Base-by-base conservation (phyloP, 805 yeast species). In the Wickerhamiella kurtzmanii region DNA sequence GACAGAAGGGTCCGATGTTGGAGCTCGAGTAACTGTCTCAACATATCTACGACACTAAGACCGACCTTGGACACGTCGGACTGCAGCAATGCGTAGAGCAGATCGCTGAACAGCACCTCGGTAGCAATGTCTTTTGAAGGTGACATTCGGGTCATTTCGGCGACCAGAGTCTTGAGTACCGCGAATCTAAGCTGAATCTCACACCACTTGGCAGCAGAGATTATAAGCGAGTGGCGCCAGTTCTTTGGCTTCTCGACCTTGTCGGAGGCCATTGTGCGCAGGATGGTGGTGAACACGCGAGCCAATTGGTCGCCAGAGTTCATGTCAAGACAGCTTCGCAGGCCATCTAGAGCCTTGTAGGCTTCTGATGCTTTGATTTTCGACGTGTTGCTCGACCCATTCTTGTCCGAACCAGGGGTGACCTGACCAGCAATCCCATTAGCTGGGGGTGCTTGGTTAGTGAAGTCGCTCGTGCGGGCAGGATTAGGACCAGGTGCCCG, bases 61-160 rank as follows among this genome's bases (percentile, higher is more conserved):
- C 96, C 96, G 51, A 87, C 80, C 72, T 89, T 76, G 60, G 82
- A 85, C 38, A 85, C 85, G 37, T 79, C 79, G 0, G 52, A 44
- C 19, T 41, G 16, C 8, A 54, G 48, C 44, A 52, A 45, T 2
- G 46, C 45, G 11, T 44, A 32, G 21, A 53, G 57, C 35, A 50
- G 48, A 18, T 55, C 48, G 8, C 50, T 22, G 44, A 50, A 48
- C n/a, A 32, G 17, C 11, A 32, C 22, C 50, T 44, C 38, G 19
- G 35, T 37, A 13, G 53, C 50, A 50, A 22, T 58, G 43, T 36
- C 50, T 25, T 25, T 25, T 43, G 32, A 44, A 13, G 45, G 17
- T 2, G 46, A 45, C 22, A 62, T 52, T 48, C 65, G 48, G 22
- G 38, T 13, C 49, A 32, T 47, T 47, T 38, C 44, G 51, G 44